phyloP scores from a whole-genome alignment of 352 stramenopile genomes.

The Phytophthora melonis region DNA sequence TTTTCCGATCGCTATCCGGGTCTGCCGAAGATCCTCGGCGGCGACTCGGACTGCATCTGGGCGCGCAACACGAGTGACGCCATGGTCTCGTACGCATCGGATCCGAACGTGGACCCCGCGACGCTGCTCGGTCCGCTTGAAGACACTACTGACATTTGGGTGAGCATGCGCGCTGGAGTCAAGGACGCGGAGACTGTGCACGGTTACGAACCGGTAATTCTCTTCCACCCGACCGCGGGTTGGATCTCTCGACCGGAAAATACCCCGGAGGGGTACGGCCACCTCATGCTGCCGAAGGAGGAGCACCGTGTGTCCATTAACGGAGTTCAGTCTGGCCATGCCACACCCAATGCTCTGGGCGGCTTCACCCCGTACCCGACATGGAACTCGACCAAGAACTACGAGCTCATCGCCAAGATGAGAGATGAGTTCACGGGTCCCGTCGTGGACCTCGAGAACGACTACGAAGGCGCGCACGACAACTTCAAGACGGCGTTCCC shows the following conservation, averaged over 20 bases:
- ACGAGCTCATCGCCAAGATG: slow-evolving; percentile 29
- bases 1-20: slow-evolving; percentile 34
- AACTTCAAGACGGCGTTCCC: slow-evolving; percentile 13
- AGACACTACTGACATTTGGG: slow-evolving; percentile 23
- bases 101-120: slow-evolving; percentile 11
- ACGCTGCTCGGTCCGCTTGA: slow-evolving; percentile 14
- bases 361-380: slow-evolving; percentile 8
- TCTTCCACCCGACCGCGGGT: slow-evolving; percentile 15
- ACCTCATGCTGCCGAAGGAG: slow-evolving; percentile 21
- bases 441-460: slow-evolving; percentile 34
- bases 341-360: background rate
- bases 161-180: slow-evolving; percentile 20
- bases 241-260: slow-evolving; percentile 22
- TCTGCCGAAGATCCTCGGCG: slow-evolving; percentile 32
- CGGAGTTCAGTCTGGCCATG: slow-evolving; percentile 27
- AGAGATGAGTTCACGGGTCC: slow-evolving; percentile 23
- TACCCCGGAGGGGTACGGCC: slow-evolving; percentile 10
- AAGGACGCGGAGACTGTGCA: slow-evolving; percentile 10
- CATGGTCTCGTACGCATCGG: background rate
- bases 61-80: slow-evolving; percentile 24
- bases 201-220: slow-evolving; percentile 16
- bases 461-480: slow-evolving; percentile 31
- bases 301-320: slow-evolving; percentile 28
- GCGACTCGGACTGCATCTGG: slow-evolving; percentile 34
- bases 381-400: slow-evolving; percentile 29